These are phyloP conservation scores for Castanospermum australe DNA, from an alignment of 306 rosid species.

Conservation along the genomic window DNA sequence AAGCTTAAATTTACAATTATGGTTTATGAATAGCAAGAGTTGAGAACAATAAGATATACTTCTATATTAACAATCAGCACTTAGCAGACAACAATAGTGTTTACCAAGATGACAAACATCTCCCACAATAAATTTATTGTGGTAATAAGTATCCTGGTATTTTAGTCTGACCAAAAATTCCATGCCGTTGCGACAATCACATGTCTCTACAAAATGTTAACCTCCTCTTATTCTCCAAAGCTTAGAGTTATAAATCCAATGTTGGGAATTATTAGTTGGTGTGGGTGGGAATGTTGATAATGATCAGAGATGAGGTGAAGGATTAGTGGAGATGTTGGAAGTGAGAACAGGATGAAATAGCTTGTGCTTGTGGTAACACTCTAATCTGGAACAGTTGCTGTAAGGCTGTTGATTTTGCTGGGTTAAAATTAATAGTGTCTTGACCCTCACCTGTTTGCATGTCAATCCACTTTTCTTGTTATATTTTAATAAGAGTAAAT, in stretches of 20 bases:
- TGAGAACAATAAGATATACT: not conserved
- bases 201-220: not conserved
- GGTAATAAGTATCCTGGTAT: not conserved
- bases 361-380: slow-evolving; percentile 7
- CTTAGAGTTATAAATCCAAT: not conserved
- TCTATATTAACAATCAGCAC: not conserved
- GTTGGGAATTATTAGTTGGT: not conserved
- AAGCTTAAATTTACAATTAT: not conserved
- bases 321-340: not conserved
- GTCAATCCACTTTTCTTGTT: not conserved
- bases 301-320: not conserved
- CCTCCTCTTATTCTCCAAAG: not conserved
- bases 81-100: not conserved
- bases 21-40: not conserved
- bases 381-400: not conserved
- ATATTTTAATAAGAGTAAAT: not conserved
- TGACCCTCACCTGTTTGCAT: not conserved
- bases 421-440: not conserved
- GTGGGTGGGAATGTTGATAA: not conserved
- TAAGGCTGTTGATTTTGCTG: not conserved
- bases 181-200: not conserved
- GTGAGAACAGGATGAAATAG: not conserved
- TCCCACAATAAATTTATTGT: not conserved
- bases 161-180: not conserved
- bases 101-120: not conserved